Conservation (phyloP, 2,329 filamentous ascomycete species). For the Pseudocercospora musae region DNA sequence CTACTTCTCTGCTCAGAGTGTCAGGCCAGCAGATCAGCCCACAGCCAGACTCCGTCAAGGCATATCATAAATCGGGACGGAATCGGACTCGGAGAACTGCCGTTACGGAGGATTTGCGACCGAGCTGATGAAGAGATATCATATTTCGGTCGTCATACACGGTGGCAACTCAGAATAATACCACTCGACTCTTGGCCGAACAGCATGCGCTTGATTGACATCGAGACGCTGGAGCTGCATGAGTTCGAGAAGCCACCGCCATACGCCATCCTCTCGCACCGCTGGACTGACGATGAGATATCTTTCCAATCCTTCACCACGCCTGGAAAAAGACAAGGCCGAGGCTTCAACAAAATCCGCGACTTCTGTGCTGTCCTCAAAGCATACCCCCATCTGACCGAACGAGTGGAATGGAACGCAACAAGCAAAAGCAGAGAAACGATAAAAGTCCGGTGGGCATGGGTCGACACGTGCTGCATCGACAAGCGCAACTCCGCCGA, state of each 20-base stretch:
- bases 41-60: not conserved
- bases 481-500: constrained; percentile 2
- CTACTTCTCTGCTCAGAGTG: too few species aligned
- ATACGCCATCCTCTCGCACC: constrained; percentile 17
- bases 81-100: not conserved
- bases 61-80: not conserved
- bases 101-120: not conserved
- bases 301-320: constrained; percentile 2
- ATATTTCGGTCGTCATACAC: not conserved
- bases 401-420: not conserved
- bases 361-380: constrained; percentile 1
- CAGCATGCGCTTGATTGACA: constrained; percentile 1
- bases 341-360: not conserved
- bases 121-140: not conserved
- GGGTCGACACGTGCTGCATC: constrained; percentile 5
- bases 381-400: not conserved
- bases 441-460: constrained; percentile 1
- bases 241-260: not conserved
- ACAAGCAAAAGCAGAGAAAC: not conserved
- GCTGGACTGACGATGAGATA: constrained; percentile 10
- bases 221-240: not conserved
- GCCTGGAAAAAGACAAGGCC: not conserved
- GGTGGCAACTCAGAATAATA: not conserved
- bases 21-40: not conserved
- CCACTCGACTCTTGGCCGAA: not conserved